Base-by-base conservation (phyloP, 768 basidiomycete species). In the Leccinum rimulosum region DNA sequence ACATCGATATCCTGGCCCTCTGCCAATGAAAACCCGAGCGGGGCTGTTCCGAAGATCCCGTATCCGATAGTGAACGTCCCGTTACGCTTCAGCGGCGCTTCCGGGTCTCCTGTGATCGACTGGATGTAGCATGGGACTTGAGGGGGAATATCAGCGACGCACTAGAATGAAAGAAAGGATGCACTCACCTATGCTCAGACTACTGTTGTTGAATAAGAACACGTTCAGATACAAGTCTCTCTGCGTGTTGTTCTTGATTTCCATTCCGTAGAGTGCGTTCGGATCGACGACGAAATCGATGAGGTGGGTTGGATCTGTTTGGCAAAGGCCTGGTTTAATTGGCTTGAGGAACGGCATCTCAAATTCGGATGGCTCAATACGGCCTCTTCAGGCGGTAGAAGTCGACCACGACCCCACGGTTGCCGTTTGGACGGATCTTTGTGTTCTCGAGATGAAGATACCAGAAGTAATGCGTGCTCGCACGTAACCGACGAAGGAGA, bases 401-500 rank as follows among this genome's bases (percentile, higher is more conserved):
- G 50, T 51, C 19, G 50, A 51, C 50, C 19, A 17, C n/a, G n/a
- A 51, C 12, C 6, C 6, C 25, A 7, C 17, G 30, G 50, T 15
- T 12, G 6, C 7, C 30, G 17, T 7, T 11, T n/a, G 5, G 10
- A 51, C 5, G 7, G 12, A 15, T 27, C 31, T 52, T 52, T 17
- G 17, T 10, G 30, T 50, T 31, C 17, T 4, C 17, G 19, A 31
- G 50, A 8, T 52, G 31, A 52, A 52, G 50, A 19, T 33, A 52
- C 50, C 31, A 35, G 50, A 35, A 52, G n/a, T n/a, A 35, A 22
- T 52, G 50, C 17, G 50, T n/a, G 3, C 33, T 22, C 52, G 19
- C 31, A 35, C 11, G 17, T 33, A 35, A 35, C 78, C 62, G 81
- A 73, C 0, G 78, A 74, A 25, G 83, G 81, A 31, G 80, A 81